Conservation (phyloP, 306 rosid genomes). For the Canavalia gladiata region DNA sequence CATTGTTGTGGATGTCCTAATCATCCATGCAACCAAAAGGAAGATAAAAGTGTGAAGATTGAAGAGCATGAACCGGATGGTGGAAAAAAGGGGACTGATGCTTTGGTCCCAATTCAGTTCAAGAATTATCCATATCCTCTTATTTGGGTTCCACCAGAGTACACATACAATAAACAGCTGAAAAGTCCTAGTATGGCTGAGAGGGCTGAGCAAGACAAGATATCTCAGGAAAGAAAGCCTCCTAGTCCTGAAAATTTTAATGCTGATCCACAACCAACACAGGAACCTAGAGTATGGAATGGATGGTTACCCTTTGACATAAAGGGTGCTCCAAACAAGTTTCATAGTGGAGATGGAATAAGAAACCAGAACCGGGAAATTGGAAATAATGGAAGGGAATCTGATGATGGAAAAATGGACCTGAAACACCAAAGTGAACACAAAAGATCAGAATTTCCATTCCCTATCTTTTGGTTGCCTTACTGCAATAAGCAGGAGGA, state of each 20-base stretch:
- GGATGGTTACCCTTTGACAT: slow-evolving; percentile 65
- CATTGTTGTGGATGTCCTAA: slow-evolving; percentile 76
- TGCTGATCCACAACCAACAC: slow-evolving; percentile 8
- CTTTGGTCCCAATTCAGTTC: slow-evolving; percentile 53
- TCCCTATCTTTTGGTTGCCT: slow-evolving; percentile 80
- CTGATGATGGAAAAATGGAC: slow-evolving; percentile 45
- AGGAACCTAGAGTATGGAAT: slow-evolving; percentile 51
- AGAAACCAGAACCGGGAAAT: slow-evolving; percentile 34
- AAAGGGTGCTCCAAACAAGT: slow-evolving; percentile 32
- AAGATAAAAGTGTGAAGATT: slow-evolving; percentile 55
- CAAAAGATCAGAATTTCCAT: slow-evolving; percentile 51
- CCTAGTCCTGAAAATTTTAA: slow-evolving; percentile 8
- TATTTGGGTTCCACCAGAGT: slow-evolving; percentile 66
- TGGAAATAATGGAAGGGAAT: slow-evolving; percentile 15
- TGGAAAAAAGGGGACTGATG: slow-evolving; percentile 51
- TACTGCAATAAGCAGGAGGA: slow-evolving; percentile 53
- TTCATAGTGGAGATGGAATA: slow-evolving; percentile 50
- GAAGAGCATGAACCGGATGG: slow-evolving; percentile 63
- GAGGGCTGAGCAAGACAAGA: slow-evolving; percentile 45
- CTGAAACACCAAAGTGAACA: slow-evolving; percentile 50
- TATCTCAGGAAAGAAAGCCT: slow-evolving; percentile 23
- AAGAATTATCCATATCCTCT: slow-evolving; percentile 57
- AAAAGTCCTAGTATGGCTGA: slow-evolving; percentile 31
- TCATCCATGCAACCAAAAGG: slow-evolving; percentile 51
- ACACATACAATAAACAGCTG: slow-evolving; percentile 43